phyloP scores from a whole-genome alignment of 257 asterid genomes.

The Anisodus acutangulus region DNA sequence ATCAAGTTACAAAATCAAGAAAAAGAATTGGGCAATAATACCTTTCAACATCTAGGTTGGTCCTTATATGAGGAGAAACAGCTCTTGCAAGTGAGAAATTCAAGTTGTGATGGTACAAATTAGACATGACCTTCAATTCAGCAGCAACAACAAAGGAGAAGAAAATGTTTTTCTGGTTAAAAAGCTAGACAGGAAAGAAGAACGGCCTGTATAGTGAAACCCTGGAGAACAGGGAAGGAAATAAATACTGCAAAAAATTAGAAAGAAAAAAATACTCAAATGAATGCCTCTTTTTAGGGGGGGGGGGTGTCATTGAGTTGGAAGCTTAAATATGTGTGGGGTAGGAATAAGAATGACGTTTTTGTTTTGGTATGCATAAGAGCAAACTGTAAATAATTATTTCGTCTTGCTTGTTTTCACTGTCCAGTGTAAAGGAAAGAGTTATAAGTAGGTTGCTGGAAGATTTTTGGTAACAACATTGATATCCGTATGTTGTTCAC shows the following conservation, averaged over 20 bases:
- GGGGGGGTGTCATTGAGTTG: not conserved
- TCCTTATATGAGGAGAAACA: conserved; percentile 56
- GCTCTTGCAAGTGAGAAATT: conserved; percentile 79
- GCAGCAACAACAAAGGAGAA: too few species aligned
- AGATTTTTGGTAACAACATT: too few species aligned
- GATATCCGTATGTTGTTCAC: too few species aligned
- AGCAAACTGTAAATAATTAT: not conserved
- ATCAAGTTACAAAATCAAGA: conserved; percentile 15
- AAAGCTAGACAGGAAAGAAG: conserved; percentile 33
- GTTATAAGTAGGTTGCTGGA: not conserved
- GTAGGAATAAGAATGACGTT: conserved; percentile 40
- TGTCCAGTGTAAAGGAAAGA: not conserved
- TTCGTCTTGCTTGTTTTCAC: not conserved
- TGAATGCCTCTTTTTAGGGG: conserved; percentile 26
- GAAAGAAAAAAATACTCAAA: not conserved
- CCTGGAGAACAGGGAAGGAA: not conserved
- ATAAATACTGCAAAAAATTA: not conserved
- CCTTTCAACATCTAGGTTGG: conserved; percentile 50
- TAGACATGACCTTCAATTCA: conserved; percentile 51
- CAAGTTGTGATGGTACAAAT: conserved; percentile 62
- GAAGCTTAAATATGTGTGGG: conserved; percentile 43
- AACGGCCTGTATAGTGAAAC: conserved; percentile 4
- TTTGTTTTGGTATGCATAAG: not conserved
- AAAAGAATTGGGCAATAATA: conserved; percentile 38
- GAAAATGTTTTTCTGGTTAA: conserved; percentile 28